Base-by-base conservation (phyloP, 371 early-diverging fungal species). In the Mucor sp. region DNA sequence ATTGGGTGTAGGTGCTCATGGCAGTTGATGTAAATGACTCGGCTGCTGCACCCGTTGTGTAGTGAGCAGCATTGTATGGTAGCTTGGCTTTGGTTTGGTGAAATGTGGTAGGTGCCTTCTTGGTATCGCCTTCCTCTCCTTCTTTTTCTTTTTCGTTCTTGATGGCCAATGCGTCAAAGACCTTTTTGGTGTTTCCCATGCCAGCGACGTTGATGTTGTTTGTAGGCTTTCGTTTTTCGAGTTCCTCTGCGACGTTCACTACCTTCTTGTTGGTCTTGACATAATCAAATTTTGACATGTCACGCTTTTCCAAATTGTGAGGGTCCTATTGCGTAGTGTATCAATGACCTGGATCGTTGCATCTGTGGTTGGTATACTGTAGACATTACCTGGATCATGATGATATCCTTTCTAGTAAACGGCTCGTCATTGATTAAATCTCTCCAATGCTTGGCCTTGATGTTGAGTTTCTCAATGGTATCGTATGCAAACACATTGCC, bases 401-500 rank as follows among this genome's bases (percentile, higher is more conserved):
- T 94, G 48, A 98, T 85, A 72, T 98, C 98, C 57, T 88, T 87
- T 33, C 89, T 82, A 1, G 88, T 91, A 71, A 98, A 98, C 1
- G 92, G 88, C 41, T 92, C 93, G 47, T 96, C 95, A 0, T 91
- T 93, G 65, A 98, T 70, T 33, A 97, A 80, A 83, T 98, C 99
- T 48, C 74, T 81, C 95, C 92, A 95, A 66, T 91, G 78, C 62
- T 92, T 94, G 3, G 90, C 83, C 68, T 94, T 92, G 68, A 93
- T 86, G 72, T 95, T 96, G 30, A 97, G 83, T 69, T 90, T 82
- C 58, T 96, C 94, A 58, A 98, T 84, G 0, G 96, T 92, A 41
- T 94, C 94, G 68, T 84, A 94, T 3, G 94, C 86, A 80, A 89
- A 97, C 1, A 97, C 97, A 57, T 97, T 91, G 59, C 97, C 97